Percentiles rank a stretch among this genome's conserved stretches.
Conservation (phyloP, 192 early-diverging fungal species). For the Coemansia sp. region DNA sequence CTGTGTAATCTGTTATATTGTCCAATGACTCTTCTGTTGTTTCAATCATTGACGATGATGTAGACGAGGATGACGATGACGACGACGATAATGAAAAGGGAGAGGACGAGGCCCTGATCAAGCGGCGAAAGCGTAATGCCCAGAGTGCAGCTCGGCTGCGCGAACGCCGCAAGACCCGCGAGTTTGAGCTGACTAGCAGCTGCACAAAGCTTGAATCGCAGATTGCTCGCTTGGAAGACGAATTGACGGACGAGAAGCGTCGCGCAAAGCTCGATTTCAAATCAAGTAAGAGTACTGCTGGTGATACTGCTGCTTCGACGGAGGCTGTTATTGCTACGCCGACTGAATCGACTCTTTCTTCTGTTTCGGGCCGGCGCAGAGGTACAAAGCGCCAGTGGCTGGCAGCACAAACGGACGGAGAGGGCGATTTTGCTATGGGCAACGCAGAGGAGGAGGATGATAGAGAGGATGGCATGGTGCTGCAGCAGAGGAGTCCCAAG, state of each 20-base stretch:
- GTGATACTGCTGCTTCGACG: not conserved
- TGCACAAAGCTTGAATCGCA: slow-evolving; percentile 37
- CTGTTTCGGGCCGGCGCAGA: not conserved
- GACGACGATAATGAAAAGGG: slow-evolving; percentile 4
- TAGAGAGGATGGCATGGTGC: not conserved
- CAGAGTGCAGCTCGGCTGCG: slow-evolving; percentile 54
- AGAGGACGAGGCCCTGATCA: slow-evolving; percentile 41
- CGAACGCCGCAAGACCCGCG: slow-evolving; percentile 50
- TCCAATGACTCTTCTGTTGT: not conserved
- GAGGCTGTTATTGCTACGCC: not conserved
- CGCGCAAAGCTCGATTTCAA: slow-evolving; percentile 20
- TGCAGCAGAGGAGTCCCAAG: not conserved
- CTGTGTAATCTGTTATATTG: not conserved
- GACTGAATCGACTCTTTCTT: not conserved
- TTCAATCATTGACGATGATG: not conserved
- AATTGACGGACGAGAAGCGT: slow-evolving; percentile 41
- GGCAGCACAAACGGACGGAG: slow-evolving; percentile 5
- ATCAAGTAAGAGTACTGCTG: not conserved
- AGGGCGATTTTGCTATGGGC: slow-evolving; percentile 15
- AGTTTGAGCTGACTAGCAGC: slow-evolving; percentile 34
- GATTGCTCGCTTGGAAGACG: slow-evolving; percentile 36
- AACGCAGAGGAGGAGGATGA: not conserved
- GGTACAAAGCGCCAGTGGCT: slow-evolving; percentile 21
- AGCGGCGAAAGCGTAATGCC: slow-evolving; percentile 53
- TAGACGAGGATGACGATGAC: not conserved